Evolutionary conservation across 192 early-diverging fungal genomes (phyloP), one percentile per base, ranked within the genome.

Genomic region (Spizellomyces sp.): DNA sequence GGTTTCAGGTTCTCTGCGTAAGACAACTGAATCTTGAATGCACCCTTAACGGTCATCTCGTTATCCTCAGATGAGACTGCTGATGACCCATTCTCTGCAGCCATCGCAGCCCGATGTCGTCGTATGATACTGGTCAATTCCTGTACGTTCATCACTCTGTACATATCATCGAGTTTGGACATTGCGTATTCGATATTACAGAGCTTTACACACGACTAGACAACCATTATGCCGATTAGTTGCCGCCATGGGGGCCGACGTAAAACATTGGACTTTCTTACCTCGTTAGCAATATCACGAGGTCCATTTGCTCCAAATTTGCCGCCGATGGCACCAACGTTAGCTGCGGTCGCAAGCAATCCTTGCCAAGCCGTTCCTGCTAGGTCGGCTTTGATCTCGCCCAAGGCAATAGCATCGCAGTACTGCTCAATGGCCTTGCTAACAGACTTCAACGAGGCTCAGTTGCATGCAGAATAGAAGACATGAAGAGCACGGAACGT

Each of bases 1-100:
- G 85, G 83, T 67, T 84, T 81, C n/a, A 85, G 60, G 67, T 86
- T 86, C 72, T 86, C 85, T 17, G 77, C 85, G 64, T 83, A 86
- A 19, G 80, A 68, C 44, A 83, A 72, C 41, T 86, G 74, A 12
- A 85, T 65, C 58, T 79, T 78, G 61, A 85, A 80, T 5, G 78
- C 75, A 42, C 84, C 84, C 56, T 64, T 75, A 46, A 86, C 70
- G 14, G 4, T 63, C 36, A 58, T 63, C 10, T 76, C 81, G 43
- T 77, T 77, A n/a, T 60, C 74, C 12, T 61, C 66, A 44, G 19
- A 46, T 14, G 47, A 55, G 52, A 67, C 46, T 10, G 58, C 27
- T 5, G 66, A 41, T 36, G 47, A 15, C 1, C 42, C 22, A 45
- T 70, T 62, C 56, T 81, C 80, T 41, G 74, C 68, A 6, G 77